Evolutionary conservation across 2,329 filamentous ascomycete genomes (phyloP).

Genomic region (Monosporascus sp.): DNA sequence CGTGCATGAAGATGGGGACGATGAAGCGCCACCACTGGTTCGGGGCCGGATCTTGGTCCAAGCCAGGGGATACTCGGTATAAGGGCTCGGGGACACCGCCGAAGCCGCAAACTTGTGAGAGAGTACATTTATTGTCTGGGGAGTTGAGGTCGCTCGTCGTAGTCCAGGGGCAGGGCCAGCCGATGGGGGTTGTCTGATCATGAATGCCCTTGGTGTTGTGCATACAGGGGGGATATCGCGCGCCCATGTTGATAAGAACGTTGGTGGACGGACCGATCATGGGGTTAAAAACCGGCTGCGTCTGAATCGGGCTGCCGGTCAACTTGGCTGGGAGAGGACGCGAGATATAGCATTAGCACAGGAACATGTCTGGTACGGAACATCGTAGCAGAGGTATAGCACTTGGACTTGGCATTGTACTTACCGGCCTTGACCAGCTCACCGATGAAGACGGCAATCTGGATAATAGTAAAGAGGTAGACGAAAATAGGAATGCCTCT

Average conservation of each 20-base stretch:
- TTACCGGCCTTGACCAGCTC: slow-evolving; percentile 81
- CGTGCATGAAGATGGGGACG: slow-evolving; percentile 89
- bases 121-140: slow-evolving; percentile 56
- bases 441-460: slow-evolving; percentile 81
- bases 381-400: not conserved
- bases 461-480: slow-evolving; percentile 71
- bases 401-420: slow-evolving; percentile 20
- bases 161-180: slow-evolving; percentile 78
- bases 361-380: too few species aligned
- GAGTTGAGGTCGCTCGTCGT: slow-evolving; percentile 52
- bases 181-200: slow-evolving; percentile 40
- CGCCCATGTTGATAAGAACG: slow-evolving; percentile 94
- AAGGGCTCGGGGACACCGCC: slow-evolving; percentile 66
- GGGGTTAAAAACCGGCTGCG: slow-evolving; percentile 82
- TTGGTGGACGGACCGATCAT: slow-evolving; percentile 95
- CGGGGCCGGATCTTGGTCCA: slow-evolving; percentile 56
- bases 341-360: slow-evolving; percentile 2
- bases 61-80: slow-evolving; percentile 40
- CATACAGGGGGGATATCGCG: slow-evolving; percentile 92
- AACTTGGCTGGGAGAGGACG: slow-evolving; percentile 50
- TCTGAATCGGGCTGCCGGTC: slow-evolving; percentile 74
- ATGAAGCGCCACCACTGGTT: slow-evolving; percentile 99
- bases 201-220: slow-evolving; percentile 69
- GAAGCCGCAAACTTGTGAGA: slow-evolving; percentile 82
- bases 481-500: slow-evolving; percentile 72